Percentiles rank a stretch among this genome's conserved stretches.
Evolutionary conservation across 306 rosid species (phyloP).

Genomic region (Quercus engelmannii): DNA sequence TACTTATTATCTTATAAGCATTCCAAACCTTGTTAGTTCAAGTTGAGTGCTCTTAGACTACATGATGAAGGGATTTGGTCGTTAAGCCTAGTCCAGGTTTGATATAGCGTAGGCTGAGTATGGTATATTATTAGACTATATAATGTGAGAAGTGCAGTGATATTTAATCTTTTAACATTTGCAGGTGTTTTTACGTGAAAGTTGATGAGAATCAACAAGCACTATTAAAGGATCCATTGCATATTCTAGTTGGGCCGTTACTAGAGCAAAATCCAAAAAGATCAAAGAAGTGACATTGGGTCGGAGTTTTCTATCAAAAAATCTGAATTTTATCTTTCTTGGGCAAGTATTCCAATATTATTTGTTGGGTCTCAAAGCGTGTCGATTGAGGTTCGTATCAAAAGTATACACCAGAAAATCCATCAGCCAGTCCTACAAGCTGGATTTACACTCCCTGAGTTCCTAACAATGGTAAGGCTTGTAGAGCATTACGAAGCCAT

Average conservation of each 20-base stretch:
- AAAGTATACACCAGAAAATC: conserved; percentile 68
- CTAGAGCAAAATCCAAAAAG: too few relatives aligned
- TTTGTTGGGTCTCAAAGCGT: too few relatives aligned
- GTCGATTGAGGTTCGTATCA: too few relatives aligned
- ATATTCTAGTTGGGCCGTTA: too few relatives aligned
- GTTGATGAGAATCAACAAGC: too few relatives aligned
- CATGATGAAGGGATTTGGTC: not conserved
- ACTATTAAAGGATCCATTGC: not conserved
- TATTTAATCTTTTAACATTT: conserved; percentile 1
- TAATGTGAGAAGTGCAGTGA: not conserved
- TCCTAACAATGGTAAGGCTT: conserved; percentile 48
- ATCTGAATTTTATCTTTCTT: too few relatives aligned
- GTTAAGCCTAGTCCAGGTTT: not conserved
- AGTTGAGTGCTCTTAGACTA: not conserved
- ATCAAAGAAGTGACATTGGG: too few relatives aligned
- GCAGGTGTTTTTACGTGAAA: conserved; percentile 79
- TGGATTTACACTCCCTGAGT: conserved; percentile 70
- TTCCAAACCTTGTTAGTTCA: not conserved
- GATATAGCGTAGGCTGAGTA: not conserved
- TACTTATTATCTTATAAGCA: not conserved
- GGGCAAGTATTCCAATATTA: too few relatives aligned
- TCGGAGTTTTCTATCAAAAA: too few relatives aligned
- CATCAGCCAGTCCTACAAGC: conserved; percentile 81
- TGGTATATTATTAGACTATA: not conserved
- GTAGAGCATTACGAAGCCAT: not conserved